phyloP scores from a whole-genome alignment of 2,329 filamentous ascomycete species.

The Trichophaea hybrida region DNA sequence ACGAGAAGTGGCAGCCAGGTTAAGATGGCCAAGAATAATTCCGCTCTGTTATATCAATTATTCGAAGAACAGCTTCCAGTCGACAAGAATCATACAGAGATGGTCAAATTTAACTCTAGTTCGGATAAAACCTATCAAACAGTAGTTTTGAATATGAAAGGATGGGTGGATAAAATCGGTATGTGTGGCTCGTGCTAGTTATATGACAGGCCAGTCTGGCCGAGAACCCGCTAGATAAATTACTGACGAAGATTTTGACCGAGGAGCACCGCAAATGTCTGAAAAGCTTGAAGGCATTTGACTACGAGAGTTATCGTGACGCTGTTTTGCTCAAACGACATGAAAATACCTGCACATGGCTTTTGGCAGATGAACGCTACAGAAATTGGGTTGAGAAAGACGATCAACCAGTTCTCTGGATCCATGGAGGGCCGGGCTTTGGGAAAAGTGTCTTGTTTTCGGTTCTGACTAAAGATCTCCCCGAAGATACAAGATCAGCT shows the following conservation, averaged over 20 bases:
- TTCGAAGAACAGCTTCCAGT: conserved; percentile 4
- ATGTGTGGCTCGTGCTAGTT: neutral
- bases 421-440: conserved; percentile 5
- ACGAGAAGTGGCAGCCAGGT: neutral
- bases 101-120: conserved; percentile 1
- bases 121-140: neutral
- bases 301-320: neutral
- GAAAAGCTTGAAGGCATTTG: neutral
- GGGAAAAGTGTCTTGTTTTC: conserved; percentile 6
- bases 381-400: neutral
- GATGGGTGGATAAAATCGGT: neutral
- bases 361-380: neutral
- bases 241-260: neutral
- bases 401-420: conserved; percentile 6
- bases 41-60: neutral
- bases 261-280: neutral
- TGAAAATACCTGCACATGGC: neutral
- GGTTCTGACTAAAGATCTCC: neutral
- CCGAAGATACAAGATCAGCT: neutral
- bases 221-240: neutral
- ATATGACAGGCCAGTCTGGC: neutral
- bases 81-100: neutral
- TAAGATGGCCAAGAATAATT: neutral
- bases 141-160: neutral
- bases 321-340: neutral